A percentile compares a stretch with the other conserved stretches of the same genome.
These are phyloP conservation scores for Annulohypoxylon moriforme DNA, from an alignment of 495 filamentous ascomycete species.

Conservation along the genomic window DNA sequence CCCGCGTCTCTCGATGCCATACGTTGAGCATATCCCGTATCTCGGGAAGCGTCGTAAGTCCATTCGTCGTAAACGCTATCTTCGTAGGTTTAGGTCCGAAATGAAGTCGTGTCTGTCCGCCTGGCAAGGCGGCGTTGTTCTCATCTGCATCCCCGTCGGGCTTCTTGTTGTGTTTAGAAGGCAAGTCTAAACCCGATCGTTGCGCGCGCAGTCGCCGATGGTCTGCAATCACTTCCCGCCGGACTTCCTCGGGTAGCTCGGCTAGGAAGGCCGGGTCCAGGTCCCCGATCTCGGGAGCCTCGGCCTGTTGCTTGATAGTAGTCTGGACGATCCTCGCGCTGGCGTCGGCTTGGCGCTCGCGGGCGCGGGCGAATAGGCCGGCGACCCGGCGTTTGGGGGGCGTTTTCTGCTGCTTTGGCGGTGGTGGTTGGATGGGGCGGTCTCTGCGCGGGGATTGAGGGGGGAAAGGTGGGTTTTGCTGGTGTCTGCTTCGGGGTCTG, in stretches of 20 bases:
- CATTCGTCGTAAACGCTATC: conserved; percentile 45
- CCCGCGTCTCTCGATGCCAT: conserved; percentile 74
- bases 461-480: conserved; percentile 60
- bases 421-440: conserved; percentile 60
- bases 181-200: conserved; percentile 44
- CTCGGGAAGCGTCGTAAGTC: conserved; percentile 42
- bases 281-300: conserved; percentile 49
- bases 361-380: conserved; percentile 56
- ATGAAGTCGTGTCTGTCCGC: conserved; percentile 50
- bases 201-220: conserved; percentile 66
- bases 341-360: conserved; percentile 54
- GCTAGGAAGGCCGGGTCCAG: conserved; percentile 79
- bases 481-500: conserved; percentile 45
- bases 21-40: conserved; percentile 62
- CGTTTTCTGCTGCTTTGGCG: conserved; percentile 64
- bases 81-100: conserved; percentile 53
- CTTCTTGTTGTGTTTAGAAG: conserved; percentile 22
- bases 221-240: conserved; percentile 79
- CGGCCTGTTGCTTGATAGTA: conserved; percentile 53
- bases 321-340: conserved; percentile 71
- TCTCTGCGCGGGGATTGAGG: conserved; percentile 66
- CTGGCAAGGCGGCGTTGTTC: conserved; percentile 8
- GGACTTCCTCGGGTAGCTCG: conserved; percentile 83
- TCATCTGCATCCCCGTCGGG: conserved; percentile 22
- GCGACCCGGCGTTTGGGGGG: conserved; percentile 69